Evolutionary conservation across 129 eudicot species (phyloP).

Genomic region (Kitagawia praeruptora): DNA sequence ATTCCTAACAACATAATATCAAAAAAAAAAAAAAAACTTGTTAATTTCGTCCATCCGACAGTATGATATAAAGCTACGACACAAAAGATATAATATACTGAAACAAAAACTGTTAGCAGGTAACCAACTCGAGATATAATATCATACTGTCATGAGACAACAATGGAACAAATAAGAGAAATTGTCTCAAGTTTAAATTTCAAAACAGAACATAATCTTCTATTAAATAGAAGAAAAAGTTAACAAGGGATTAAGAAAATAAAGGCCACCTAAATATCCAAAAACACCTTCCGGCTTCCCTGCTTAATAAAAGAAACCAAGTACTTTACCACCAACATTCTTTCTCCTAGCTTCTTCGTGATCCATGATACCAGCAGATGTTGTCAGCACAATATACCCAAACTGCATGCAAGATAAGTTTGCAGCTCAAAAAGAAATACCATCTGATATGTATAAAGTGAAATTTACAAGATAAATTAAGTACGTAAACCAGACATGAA

Average conservation of each 20-base stretch:
- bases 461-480: no score
- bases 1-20: no score
- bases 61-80: no score
- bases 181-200: neutral
- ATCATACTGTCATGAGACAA: neutral
- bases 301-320: constrained; percentile 51
- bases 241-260: neutral
- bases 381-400: constrained; percentile 63
- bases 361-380: constrained; percentile 68
- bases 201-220: neutral
- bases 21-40: no score
- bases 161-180: neutral
- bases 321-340: constrained; percentile 68
- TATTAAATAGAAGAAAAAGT: no score
- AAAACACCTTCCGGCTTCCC: neutral
- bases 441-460: no score
- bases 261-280: neutral
- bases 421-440: neutral
- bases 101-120: neutral
- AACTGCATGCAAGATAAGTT: constrained; percentile 27
- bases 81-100: neutral
- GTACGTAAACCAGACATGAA: neutral
- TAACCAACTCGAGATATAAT: neutral
- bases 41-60: no score
- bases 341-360: constrained; percentile 70